Evolutionary conservation across 805 yeast genomes (phyloP), one percentile per base, ranked within the genome.

Genomic region (Metschnikowia borealis): DNA sequence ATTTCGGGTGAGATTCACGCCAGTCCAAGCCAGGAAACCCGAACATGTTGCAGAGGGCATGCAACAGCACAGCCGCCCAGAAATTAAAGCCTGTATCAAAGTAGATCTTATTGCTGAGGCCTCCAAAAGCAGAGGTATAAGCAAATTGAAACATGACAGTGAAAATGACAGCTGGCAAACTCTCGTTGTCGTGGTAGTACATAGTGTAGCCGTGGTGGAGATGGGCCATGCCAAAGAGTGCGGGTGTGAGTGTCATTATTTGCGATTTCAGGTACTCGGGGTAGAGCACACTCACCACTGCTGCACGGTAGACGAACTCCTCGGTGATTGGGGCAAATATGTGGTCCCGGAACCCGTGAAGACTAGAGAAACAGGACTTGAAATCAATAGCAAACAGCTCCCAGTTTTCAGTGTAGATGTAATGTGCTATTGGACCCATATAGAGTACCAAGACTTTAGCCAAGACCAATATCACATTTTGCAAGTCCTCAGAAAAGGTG

Each of bases 271-370:
- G 48, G 5, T 43, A 38, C 8, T 31, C 43, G 2, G 61, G 62
- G 23, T 48, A 38, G 48, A 56, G 63, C 59, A 50, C 66, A 49
- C 42, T 67, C 55, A 50, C 70, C 50, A 53, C 78, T 51, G 55
- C 75, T 0, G 84, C 72, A 1, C 95, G 71, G 62, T 83, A 89
- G 1, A 87, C 77, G 29, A 87, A 54, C 61, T 89, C 96, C 62
- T 89, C 96, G 0, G 92, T 82, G 2, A 84, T 43, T 3, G 96
- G 96, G 0, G 90, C 96, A 37, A 85, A 69, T 0, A 86, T 49
- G 43, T 80, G 73, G 61, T 85, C 83, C 51, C 94, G 65, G 21
- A 81, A 33, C 1, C 82, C 81, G 23, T 66, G 63, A 3, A 79
- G 51, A 6, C 68, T 64, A 7, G 36, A 13, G 20, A 69, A 57